Evolutionary conservation across 2,329 filamentous ascomycete species (phyloP).

Genomic region (Aureobasidium mangrovei): DNA sequence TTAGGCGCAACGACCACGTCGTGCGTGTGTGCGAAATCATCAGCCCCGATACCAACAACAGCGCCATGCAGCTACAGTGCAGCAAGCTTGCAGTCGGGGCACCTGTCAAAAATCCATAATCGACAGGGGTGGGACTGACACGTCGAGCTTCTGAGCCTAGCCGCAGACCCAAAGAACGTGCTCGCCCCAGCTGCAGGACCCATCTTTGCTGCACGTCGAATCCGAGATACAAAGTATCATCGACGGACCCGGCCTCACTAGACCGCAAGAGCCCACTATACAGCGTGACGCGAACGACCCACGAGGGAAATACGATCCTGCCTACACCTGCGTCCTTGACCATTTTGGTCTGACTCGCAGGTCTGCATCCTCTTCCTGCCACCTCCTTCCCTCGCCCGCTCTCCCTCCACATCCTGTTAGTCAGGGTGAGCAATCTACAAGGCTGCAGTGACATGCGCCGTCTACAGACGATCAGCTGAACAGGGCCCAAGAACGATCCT

Average conservation of each 20-base stretch:
- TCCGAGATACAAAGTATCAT: not conserved
- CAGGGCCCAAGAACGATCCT: not conserved
- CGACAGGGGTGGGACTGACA: not conserved
- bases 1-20: not conserved
- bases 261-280: not conserved
- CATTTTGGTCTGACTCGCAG: not conserved
- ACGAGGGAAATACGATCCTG: not conserved
- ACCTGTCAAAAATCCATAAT: not conserved
- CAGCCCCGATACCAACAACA: not conserved
- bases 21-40: not conserved
- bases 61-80: not conserved
- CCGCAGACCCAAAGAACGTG: not conserved
- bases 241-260: no score
- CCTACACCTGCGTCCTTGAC: not conserved
- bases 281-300: not conserved
- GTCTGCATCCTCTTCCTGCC: not conserved
- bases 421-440: not conserved
- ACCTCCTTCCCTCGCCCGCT: not conserved
- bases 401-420: not conserved
- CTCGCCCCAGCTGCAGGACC: not conserved
- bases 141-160: not conserved
- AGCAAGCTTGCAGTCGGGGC: not conserved
- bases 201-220: not conserved
- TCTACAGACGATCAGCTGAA: not conserved
- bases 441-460: not conserved